Evolutionary conservation across 2,329 filamentous ascomycete species (phyloP).

Genomic region (Arthrobotrys megalospora): DNA sequence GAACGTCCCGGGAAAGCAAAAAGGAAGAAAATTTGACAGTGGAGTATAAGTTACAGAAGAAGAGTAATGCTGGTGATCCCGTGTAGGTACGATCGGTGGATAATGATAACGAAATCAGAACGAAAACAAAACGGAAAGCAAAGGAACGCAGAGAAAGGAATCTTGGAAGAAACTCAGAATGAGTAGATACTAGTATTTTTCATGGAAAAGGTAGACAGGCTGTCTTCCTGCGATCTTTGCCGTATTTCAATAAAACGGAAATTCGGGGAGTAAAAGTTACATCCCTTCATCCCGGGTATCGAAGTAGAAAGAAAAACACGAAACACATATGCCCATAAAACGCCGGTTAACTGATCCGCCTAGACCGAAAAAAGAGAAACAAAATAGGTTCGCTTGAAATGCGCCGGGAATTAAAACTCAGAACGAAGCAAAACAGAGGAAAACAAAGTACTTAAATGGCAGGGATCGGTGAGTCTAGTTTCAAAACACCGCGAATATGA

Average conservation of each 20-base stretch:
- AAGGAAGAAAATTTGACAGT: slow-evolving; percentile 16
- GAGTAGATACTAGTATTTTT: slow-evolving; percentile 56
- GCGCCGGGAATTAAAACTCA: slow-evolving; percentile 32
- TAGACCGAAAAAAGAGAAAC: slow-evolving; percentile 22
- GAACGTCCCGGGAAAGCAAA: slow-evolving; percentile 54
- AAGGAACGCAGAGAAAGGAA: slow-evolving; percentile 10
- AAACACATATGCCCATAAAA: slow-evolving; percentile 45
- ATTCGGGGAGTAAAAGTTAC: slow-evolving; percentile 20
- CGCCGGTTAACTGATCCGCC: slow-evolving; percentile 38
- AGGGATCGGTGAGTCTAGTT: slow-evolving; percentile 53
- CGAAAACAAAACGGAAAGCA: slow-evolving; percentile 24
- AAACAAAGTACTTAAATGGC: slow-evolving; percentile 48
- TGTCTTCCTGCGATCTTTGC: slow-evolving; percentile 46
- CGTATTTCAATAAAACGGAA: slow-evolving; percentile 37
- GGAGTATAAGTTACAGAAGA: slow-evolving; percentile 59
- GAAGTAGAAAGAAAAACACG: slow-evolving; percentile 36
- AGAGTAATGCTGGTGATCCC: slow-evolving; percentile 44
- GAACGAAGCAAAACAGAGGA: slow-evolving; percentile 29
- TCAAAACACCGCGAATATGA: slow-evolving; percentile 57
- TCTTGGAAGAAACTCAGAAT: slow-evolving; percentile 25
- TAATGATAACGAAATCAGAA: slow-evolving; percentile 32
- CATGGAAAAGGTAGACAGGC: slow-evolving; percentile 21
- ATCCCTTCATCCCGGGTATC: slow-evolving; percentile 17
- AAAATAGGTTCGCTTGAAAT: slow-evolving; percentile 53
- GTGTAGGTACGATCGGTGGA: slow-evolving; percentile 34